Evolutionary conservation across 1,284 basidiomycete species (phyloP).

Genomic region (Microstroma glucosiphilum): DNA sequence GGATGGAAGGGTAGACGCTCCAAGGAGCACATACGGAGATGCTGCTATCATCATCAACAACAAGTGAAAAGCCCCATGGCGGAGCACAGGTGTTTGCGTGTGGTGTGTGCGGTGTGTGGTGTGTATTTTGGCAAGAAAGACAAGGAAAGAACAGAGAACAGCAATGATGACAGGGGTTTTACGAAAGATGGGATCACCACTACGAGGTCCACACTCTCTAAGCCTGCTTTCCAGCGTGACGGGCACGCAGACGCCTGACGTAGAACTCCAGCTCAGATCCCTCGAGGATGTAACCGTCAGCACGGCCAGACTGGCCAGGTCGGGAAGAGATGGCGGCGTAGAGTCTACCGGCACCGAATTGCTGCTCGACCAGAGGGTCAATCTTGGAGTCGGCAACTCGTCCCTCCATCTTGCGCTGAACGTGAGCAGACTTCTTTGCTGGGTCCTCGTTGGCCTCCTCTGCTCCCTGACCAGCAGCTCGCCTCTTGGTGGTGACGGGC

Average conservation of each 20-base stretch:
- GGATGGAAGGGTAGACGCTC: neutral
- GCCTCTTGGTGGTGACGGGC: constrained; percentile 48
- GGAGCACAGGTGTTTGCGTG: too few species aligned
- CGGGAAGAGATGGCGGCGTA: constrained; percentile 48
- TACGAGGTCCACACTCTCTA: too few species aligned
- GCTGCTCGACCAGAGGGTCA: constrained; percentile 49
- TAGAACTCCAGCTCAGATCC: constrained; percentile 50
- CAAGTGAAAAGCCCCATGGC: too few species aligned
- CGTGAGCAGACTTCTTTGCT: constrained; percentile 39
- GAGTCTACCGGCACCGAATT: constrained; percentile 49
- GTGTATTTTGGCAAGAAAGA: too few species aligned
- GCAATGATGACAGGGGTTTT: too few species aligned
- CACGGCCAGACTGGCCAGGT: constrained; percentile 47
- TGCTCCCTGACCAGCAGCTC: constrained; percentile 38
- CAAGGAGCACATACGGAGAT: neutral
- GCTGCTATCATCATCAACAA: too few species aligned
- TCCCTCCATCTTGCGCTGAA: constrained; percentile 39
- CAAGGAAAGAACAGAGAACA: too few species aligned
- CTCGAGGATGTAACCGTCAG: constrained; percentile 50
- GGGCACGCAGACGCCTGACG: constrained; percentile 41
- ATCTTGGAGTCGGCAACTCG: constrained; percentile 45
- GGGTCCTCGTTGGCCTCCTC: constrained; percentile 31
- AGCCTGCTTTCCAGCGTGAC: neutral
- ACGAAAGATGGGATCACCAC: too few species aligned
- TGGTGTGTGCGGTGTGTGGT: too few species aligned